A percentile compares a stretch with the other conserved stretches of the same genome.
These are phyloP conservation scores for Alternaria hordeiaustralica DNA, from an alignment of 2,329 filamentous ascomycete species.

Conservation along the genomic window DNA sequence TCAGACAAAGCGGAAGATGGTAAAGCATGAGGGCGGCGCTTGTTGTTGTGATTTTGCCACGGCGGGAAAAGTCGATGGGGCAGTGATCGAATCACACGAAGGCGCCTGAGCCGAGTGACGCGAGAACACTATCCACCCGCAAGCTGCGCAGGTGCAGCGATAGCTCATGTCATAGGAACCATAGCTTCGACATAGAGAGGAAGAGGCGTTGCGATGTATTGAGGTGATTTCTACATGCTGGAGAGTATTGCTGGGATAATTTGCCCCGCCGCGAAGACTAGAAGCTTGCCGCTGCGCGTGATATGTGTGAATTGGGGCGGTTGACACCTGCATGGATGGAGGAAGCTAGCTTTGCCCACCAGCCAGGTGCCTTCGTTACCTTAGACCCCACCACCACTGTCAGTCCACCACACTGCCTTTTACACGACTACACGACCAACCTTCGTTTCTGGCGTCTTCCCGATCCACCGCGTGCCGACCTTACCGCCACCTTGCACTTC, in stretches of 20 bases:
- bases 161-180: conserved; percentile 5
- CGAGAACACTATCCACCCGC: conserved; percentile 9
- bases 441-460: background rate
- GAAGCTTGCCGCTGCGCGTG: background rate
- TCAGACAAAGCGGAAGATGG: background rate
- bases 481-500: background rate
- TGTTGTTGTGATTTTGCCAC: conserved; percentile 14
- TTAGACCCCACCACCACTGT: conserved; percentile 12
- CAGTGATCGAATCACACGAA: conserved; percentile 10
- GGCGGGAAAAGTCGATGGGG: conserved; percentile 2
- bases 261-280: background rate
- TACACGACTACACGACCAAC: background rate
- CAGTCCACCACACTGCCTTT: background rate
- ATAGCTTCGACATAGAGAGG: background rate
- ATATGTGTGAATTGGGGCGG: conserved; percentile 1
- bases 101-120: conserved; percentile 13
- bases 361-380: conserved; percentile 10
- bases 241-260: background rate
- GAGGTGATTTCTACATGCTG: background rate
- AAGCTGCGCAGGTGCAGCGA: conserved; percentile 6
- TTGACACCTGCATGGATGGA: conserved; percentile 7
- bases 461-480: background rate
- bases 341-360: conserved; percentile 11
- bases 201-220: background rate
- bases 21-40: conserved; percentile 1